A percentile compares a stretch with the other conserved stretches of the same genome.
These are phyloP conservation scores for Chlamydomonas sp. DNA, from an alignment of 139 green algal species.

Conservation along the genomic window DNA sequence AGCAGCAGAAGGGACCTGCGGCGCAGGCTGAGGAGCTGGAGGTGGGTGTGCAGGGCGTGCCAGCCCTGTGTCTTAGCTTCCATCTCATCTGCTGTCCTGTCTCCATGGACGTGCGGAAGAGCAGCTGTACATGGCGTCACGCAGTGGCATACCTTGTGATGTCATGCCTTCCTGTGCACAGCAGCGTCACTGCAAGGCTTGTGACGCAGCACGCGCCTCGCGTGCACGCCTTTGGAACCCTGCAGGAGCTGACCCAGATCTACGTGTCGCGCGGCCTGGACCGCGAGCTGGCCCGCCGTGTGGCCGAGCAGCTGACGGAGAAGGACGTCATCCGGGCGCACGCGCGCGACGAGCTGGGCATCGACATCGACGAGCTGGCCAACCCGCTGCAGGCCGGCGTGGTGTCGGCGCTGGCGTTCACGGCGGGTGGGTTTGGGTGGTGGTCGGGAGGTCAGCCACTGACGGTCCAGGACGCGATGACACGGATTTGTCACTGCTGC, in stretches of 20 bases:
- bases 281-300: constrained; percentile 67
- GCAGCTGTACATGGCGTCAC: too few species aligned
- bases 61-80: neutral
- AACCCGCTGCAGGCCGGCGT: constrained; percentile 72
- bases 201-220: neutral
- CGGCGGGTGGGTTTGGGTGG: neutral
- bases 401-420: constrained; percentile 23
- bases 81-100: neutral
- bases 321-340: constrained; percentile 86
- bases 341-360: constrained; percentile 90
- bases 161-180: too few species aligned
- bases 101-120: too few species aligned
- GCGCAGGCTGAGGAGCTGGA: constrained; percentile 70
- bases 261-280: constrained; percentile 76
- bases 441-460: too few species aligned
- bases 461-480: too few species aligned
- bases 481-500: too few species aligned
- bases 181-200: too few species aligned
- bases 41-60: neutral
- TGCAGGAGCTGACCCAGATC: constrained; percentile 75
- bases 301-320: constrained; percentile 71
- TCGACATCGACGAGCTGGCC: constrained; percentile 89
- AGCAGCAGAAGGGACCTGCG: constrained; percentile 73
- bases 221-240: neutral
- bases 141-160: too few species aligned